phyloP scores from a whole-genome alignment of 148 eudicot genomes.

The Polygonum maritimum region DNA sequence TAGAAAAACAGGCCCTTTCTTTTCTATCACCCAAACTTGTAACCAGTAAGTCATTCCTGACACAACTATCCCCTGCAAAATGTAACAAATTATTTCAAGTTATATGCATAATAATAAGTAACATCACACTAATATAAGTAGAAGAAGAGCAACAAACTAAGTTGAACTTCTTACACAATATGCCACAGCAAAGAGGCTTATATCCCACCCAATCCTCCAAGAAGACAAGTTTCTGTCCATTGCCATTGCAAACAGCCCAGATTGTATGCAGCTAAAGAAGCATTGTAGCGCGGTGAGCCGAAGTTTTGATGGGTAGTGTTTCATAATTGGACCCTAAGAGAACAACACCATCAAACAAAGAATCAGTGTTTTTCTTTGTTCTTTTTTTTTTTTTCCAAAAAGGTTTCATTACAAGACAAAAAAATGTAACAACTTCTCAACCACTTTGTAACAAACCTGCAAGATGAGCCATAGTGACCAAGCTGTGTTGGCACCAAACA shows the following conservation, averaged over 20 bases:
- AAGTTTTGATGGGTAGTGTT: slow-evolving; percentile 28
- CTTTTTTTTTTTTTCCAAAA: background rate
- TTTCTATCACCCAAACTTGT: slow-evolving; percentile 22
- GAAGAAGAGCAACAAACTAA: background rate
- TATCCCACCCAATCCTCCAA: slow-evolving; percentile 44
- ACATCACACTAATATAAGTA: background rate
- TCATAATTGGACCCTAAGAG: slow-evolving; percentile 31
- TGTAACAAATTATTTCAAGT: background rate
- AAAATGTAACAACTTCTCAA: background rate
- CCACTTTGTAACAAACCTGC: slow-evolving; percentile 9
- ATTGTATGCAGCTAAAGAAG: slow-evolving; percentile 29
- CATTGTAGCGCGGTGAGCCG: slow-evolving; percentile 30
- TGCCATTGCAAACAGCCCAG: slow-evolving; percentile 17
- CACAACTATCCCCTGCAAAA: slow-evolving; percentile 23
- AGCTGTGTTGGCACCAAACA: slow-evolving; percentile 8
- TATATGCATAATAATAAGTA: background rate
- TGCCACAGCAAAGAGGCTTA: slow-evolving; percentile 28
- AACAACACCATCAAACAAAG: background rate
- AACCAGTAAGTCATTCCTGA: slow-evolving; percentile 25
- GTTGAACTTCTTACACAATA: slow-evolving; percentile 30
- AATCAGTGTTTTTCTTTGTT: no score
- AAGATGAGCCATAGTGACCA: slow-evolving; percentile 17
- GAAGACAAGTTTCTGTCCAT: slow-evolving; percentile 27
- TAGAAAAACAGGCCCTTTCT: slow-evolving; percentile 26
- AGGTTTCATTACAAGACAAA: background rate